phyloP scores from a whole-genome alignment of 345 rosid genomes.

The Cardamine chenopodiifolia region DNA sequence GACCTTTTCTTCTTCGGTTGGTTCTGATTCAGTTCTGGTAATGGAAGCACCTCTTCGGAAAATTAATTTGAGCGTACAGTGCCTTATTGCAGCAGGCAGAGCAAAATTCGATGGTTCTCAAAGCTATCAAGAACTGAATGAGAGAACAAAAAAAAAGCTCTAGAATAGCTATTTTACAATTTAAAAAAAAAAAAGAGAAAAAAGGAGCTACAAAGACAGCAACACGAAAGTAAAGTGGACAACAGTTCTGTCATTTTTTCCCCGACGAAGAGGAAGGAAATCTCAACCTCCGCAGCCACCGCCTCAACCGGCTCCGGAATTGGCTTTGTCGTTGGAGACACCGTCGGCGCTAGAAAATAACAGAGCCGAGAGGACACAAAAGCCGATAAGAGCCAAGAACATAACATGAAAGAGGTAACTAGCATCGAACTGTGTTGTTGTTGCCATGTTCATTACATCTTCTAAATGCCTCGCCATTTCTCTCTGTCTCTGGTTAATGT shows the following conservation, averaged over 20 bases:
- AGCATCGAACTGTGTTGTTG: conserved; percentile 30
- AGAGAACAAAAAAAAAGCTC: too few relatives aligned
- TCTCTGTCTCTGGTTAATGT: conserved; percentile 16
- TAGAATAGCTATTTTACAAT: too few relatives aligned
- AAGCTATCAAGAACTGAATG: too few relatives aligned
- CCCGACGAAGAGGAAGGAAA: background rate
- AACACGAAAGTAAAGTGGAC: background rate
- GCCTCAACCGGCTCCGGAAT: conserved; percentile 50
- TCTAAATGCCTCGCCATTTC: conserved; percentile 46
- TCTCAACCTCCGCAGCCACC: conserved; percentile 52
- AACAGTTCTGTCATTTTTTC: background rate
- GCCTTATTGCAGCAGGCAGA: background rate
- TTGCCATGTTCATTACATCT: conserved; percentile 37
- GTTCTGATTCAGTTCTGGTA: background rate
- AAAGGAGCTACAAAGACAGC: background rate
- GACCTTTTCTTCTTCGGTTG: background rate
- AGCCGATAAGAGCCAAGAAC: conserved; percentile 49
- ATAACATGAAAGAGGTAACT: conserved; percentile 38
- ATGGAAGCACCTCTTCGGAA: background rate
- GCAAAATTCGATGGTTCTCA: too few relatives aligned
- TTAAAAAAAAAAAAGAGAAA: too few relatives aligned
- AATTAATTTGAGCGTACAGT: background rate
- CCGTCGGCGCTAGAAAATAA: conserved; percentile 64
- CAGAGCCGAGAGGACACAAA: conserved; percentile 52
- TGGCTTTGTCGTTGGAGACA: conserved; percentile 40